Conservation (phyloP, 106 monocot species). For the Phalaenopsis equestris region DNA sequence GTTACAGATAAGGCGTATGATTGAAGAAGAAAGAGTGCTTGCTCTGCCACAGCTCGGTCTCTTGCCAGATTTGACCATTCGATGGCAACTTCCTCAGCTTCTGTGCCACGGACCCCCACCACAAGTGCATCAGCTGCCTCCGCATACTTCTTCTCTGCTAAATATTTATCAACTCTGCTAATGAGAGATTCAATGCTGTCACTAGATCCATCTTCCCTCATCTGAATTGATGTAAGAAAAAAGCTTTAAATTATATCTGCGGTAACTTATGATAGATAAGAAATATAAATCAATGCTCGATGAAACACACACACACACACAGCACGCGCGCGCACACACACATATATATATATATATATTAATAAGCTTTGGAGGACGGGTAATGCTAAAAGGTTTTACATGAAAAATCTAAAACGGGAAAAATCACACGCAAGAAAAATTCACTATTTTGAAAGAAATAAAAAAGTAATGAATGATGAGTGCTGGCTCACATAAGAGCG, state of each 20-base stretch:
- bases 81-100: slow-evolving; percentile 47
- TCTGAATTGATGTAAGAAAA: slow-evolving; percentile 23
- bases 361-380: too few species aligned
- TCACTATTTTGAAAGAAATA: too few species aligned
- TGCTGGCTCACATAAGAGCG: too few species aligned
- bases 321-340: too few species aligned
- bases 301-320: too few species aligned
- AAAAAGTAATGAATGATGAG: too few species aligned
- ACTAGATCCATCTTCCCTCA: slow-evolving; percentile 55
- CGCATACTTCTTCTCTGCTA: slow-evolving; percentile 56
- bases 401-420: too few species aligned
- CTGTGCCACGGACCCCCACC: slow-evolving; percentile 50
- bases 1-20: slow-evolving; percentile 66
- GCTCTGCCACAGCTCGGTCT: slow-evolving; percentile 77
- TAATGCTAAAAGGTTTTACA: too few species aligned
- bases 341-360: too few species aligned
- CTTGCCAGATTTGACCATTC: slow-evolving; percentile 72
- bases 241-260: not conserved
- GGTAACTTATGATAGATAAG: not conserved
- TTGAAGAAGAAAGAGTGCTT: slow-evolving; percentile 72
- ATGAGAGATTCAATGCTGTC: slow-evolving; percentile 70
- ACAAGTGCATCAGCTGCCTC: slow-evolving; percentile 81
- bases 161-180: slow-evolving; percentile 54
- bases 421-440: too few species aligned
- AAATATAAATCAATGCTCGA: too few species aligned